Conservation (phyloP, 2,329 filamentous ascomycete genomes). For the Microcera coccophila region DNA sequence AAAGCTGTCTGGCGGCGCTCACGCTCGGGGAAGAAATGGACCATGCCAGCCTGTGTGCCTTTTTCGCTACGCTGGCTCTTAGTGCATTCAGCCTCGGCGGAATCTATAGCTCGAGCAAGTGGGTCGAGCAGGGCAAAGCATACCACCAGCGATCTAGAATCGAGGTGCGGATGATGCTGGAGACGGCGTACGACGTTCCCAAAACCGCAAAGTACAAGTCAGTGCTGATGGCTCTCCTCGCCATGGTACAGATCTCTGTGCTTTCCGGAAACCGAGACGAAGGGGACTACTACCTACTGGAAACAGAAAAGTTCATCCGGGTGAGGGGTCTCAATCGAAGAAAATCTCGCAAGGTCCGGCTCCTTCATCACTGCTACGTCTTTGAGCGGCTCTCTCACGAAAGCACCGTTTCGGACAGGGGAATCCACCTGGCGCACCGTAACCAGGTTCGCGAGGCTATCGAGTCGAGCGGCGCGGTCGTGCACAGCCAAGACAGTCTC, state of each 20-base stretch:
- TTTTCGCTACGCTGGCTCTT: constrained; percentile 15
- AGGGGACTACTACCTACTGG: constrained; percentile 16
- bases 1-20: constrained; percentile 11
- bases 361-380: constrained; percentile 14
- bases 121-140: constrained; percentile 8
- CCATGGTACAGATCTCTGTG: constrained; percentile 13
- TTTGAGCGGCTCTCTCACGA: constrained; percentile 13
- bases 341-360: constrained; percentile 15
- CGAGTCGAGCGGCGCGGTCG: constrained; percentile 12
- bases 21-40: constrained; percentile 13
- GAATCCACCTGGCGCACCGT: constrained; percentile 7
- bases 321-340: constrained; percentile 10
- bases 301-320: constrained; percentile 17
- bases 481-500: constrained; percentile 8
- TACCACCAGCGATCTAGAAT: constrained; percentile 9
- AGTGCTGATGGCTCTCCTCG: constrained; percentile 16
- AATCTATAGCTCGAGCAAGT: constrained; percentile 8
- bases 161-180: constrained; percentile 6
- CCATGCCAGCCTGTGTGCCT: constrained; percentile 14
- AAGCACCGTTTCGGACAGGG: constrained; percentile 8
- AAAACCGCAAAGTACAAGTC: constrained; percentile 18
- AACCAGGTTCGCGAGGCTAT: constrained; percentile 10
- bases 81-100: constrained; percentile 13
- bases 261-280: constrained; percentile 10
- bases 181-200: constrained; percentile 12